Evolutionary conservation across 1,284 basidiomycete species (phyloP), one percentile per base, ranked within the genome.

Genomic region (Rhodotorula sp.): DNA sequence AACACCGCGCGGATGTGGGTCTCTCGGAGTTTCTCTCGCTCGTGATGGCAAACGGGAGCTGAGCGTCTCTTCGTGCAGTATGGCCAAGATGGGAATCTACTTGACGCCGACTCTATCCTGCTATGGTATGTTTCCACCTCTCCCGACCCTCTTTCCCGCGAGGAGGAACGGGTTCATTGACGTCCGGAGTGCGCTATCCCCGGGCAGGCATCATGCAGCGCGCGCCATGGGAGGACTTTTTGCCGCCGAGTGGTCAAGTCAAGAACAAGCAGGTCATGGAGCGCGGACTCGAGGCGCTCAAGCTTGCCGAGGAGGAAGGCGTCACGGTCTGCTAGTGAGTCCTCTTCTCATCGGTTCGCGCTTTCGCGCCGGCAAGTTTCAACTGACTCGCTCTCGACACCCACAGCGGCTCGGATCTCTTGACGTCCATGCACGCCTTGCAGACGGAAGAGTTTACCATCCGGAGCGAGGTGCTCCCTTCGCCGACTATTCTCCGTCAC

Each of bases 221-320:
- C 5, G 80, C 82, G 14, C 84, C 84, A 0, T 85, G 83, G 68
- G 83, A 84, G 64, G 79, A 82, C 61, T 83, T 83, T 62, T 79
- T 85, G 6, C 79, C 82, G 5, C 80, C 80, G 0, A 80, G 80
- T 31, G 81, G 82, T 7, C 80, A 83, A 70, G 77, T 78, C 59
- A 84, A 85, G 79, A 84, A 84, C 61, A 78, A 79, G 21, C 79
- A 84, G 71, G 84, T 85, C 38, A 84, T 84, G 83, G 70, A 80
- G 52, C 78, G 82, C 55, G 83, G 82, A 14, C 74, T 83, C 45
- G 77, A 81, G 12, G 81, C 81, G 48, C 76, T 83, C 28, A 80
- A 79, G 68, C 78, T 81, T 55, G 83, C 83, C 0, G 80, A 83
- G 57, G 78, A 80, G 12, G 82, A 80, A 0, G 82, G 82, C 16